Percentiles rank a stretch among this genome's conserved stretches.
phyloP scores from a whole-genome alignment of 1,284 basidiomycete genomes.

The Cryptococcus neoformans region DNA sequence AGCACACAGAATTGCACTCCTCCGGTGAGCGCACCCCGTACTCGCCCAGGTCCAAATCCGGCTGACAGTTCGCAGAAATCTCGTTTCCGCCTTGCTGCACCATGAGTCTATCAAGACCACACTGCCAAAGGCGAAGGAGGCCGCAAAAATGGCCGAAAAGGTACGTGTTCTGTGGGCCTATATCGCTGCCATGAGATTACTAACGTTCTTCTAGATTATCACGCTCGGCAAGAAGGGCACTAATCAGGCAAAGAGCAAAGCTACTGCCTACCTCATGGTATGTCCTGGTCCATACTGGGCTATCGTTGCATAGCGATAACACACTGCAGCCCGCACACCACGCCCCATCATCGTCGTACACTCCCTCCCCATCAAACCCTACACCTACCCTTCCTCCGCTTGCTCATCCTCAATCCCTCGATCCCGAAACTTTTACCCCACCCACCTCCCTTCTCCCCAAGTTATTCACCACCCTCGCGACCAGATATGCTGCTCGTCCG shows the following conservation, averaged over 20 bases:
- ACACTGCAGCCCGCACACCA: constrained; percentile 14
- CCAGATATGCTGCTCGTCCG: constrained; percentile 75
- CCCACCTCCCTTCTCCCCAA: constrained; percentile 66
- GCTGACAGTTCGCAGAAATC: constrained; percentile 60
- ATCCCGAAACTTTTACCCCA: constrained; percentile 31
- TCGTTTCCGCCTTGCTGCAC: constrained; percentile 91
- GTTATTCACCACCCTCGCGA: constrained; percentile 73
- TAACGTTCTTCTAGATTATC: constrained; percentile 62
- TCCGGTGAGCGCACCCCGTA: constrained; percentile 58
- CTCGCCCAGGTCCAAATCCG: no score
- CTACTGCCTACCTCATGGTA: constrained; percentile 68
- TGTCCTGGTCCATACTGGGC: constrained; percentile 2
- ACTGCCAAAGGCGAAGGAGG: constrained; percentile 89
- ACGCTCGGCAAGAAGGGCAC: constrained; percentile 80
- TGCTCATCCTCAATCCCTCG: not conserved
- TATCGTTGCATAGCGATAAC: no score
- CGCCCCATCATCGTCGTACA: constrained; percentile 8
- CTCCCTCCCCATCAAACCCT: constrained; percentile 15
- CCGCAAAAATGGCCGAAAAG: constrained; percentile 89
- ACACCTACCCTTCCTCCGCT: constrained; percentile 25
- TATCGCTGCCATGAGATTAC: constrained; percentile 3
- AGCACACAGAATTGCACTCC: constrained; percentile 80
- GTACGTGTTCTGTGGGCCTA: constrained; percentile 48
- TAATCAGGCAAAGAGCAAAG: constrained; percentile 61
- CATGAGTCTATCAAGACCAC: constrained; percentile 98